Conservation (phyloP, 78 protist species). For the Thecamonas trahens region DNA sequence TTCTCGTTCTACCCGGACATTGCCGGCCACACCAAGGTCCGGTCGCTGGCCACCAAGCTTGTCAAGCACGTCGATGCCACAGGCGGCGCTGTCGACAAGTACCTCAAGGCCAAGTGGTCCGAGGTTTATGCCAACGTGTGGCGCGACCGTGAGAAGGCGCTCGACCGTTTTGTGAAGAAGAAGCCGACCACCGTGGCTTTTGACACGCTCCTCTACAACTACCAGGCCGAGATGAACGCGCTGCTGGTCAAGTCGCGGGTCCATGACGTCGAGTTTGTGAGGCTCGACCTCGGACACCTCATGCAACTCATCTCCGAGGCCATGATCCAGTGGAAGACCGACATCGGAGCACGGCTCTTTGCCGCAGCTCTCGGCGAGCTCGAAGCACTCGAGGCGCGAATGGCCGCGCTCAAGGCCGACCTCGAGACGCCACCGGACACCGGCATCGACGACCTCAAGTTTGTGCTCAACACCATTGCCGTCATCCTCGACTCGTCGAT, state of each 20-base stretch:
- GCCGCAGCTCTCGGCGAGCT: neutral
- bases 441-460: slow-evolving; percentile 67
- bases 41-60: neutral
- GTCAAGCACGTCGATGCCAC: neutral
- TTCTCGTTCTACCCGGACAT: slow-evolving; percentile 53
- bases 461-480: slow-evolving; percentile 40
- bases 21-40: neutral
- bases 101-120: slow-evolving; percentile 1
- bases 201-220: slow-evolving; percentile 26
- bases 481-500: slow-evolving; percentile 18
- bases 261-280: slow-evolving; percentile 41
- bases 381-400: slow-evolving; percentile 3
- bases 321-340: slow-evolving; percentile 26
- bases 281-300: slow-evolving; percentile 22
- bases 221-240: slow-evolving; percentile 9
- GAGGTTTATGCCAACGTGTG: too few species aligned
- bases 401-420: neutral
- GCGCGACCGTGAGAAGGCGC: too few species aligned
- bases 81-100: slow-evolving; percentile 1
- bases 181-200: slow-evolving; percentile 18
- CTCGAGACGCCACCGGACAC: slow-evolving; percentile 28
- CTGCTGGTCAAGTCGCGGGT: neutral
- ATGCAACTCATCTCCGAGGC: slow-evolving; percentile 9
- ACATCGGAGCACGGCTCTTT: slow-evolving; percentile 26
- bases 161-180: slow-evolving; percentile 25